Percentiles rank a stretch among this genome's conserved stretches.
Conservation (phyloP, 2,329 filamentous ascomycete species). For the Diaporthe humulicola region DNA sequence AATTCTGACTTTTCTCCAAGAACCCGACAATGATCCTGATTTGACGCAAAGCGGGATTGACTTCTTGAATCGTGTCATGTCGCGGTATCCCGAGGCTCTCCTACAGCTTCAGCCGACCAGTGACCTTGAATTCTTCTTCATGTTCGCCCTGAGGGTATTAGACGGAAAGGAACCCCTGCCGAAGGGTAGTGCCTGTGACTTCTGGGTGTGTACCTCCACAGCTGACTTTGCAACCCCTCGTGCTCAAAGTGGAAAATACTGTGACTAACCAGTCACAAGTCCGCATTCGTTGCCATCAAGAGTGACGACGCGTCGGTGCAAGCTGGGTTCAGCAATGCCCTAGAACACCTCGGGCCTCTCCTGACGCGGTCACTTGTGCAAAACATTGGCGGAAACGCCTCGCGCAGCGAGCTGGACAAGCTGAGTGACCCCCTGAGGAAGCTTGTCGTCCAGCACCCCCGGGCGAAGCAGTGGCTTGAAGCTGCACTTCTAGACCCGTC, state of each 20-base stretch:
- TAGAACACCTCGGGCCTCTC: slow-evolving; percentile 71
- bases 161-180: slow-evolving; percentile 80
- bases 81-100: slow-evolving; percentile 72
- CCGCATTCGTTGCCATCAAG: slow-evolving; percentile 65
- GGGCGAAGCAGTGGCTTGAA: slow-evolving; percentile 74
- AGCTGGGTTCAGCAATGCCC: slow-evolving; percentile 60
- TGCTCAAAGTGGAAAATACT: background rate
- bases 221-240: too few species aligned
- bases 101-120: slow-evolving; percentile 68
- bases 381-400: slow-evolving; percentile 77
- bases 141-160: slow-evolving; percentile 79
- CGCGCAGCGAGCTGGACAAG: slow-evolving; percentile 79
- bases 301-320: slow-evolving; percentile 58
- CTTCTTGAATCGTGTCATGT: slow-evolving; percentile 75
- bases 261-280: slow-evolving; percentile 52
- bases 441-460: slow-evolving; percentile 68
- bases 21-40: slow-evolving; percentile 76
- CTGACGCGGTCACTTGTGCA: slow-evolving; percentile 71
- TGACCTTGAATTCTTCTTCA: slow-evolving; percentile 75
- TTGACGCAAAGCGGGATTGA: slow-evolving; percentile 81
- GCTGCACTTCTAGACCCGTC: slow-evolving; percentile 66
- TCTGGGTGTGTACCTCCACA: slow-evolving; percentile 71
- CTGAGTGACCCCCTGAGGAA: slow-evolving; percentile 80
- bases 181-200: slow-evolving; percentile 79
- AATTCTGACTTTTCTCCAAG: slow-evolving; percentile 47